Evolutionary conservation across 176 grass and related monocot genomes (phyloP).

Genomic region (Ensete glaucum): DNA sequence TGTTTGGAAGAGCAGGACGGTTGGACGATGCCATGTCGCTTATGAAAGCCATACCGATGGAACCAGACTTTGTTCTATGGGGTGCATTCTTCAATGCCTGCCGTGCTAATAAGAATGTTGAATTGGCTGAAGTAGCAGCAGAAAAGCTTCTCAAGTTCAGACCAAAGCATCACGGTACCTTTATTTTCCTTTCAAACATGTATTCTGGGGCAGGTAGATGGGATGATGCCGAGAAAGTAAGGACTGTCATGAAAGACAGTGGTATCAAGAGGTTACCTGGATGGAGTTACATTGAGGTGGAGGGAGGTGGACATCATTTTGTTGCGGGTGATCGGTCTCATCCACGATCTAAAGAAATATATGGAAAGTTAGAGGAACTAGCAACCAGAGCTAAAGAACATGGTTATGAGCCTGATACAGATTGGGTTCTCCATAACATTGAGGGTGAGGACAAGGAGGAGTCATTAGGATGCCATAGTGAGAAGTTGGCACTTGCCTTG

Average conservation of each 20-base stretch:
- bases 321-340: constrained; percentile 32
- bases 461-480: constrained; percentile 31
- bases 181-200: constrained; percentile 34
- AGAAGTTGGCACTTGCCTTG: constrained; percentile 27
- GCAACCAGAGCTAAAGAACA: constrained; percentile 18
- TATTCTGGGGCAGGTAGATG: constrained; percentile 26
- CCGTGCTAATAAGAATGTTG: constrained; percentile 27
- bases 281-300: constrained; percentile 27
- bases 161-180: constrained; percentile 26
- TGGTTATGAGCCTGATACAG: constrained; percentile 31
- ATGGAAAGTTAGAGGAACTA: constrained; percentile 24
- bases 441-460: constrained; percentile 37
- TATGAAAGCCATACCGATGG: constrained; percentile 19
- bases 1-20: constrained; percentile 28
- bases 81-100: constrained; percentile 31
- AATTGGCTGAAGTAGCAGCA: constrained; percentile 23
- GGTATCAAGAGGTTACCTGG: constrained; percentile 20
- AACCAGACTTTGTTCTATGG: constrained; percentile 28
- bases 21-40: constrained; percentile 23
- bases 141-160: constrained; percentile 33
- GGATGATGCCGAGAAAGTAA: constrained; percentile 28
- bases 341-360: constrained; percentile 20
- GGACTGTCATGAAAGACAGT: constrained; percentile 25
- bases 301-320: constrained; percentile 22
- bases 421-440: constrained; percentile 33